These are phyloP conservation scores for Juglanconis oblonga DNA, from an alignment of 2,329 filamentous ascomycete genomes.

Conservation along the genomic window DNA sequence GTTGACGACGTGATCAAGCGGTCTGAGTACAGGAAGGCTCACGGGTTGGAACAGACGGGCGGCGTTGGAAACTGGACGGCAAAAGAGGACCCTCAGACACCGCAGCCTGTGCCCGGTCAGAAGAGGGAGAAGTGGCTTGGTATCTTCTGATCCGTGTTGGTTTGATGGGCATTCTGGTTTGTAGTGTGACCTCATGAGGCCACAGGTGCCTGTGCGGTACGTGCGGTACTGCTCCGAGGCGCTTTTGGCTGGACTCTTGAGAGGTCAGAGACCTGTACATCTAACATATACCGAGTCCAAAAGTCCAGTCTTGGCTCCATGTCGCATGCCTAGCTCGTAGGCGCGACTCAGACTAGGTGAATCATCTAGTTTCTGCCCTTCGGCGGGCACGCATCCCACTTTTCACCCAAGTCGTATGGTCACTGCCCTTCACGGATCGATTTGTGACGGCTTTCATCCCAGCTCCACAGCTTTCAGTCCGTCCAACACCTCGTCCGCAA, in stretches of 20 bases:
- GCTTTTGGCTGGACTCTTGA: no score
- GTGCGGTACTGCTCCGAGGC: no score
- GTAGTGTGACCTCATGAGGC: conserved; percentile 27
- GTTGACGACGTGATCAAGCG: conserved; percentile 88
- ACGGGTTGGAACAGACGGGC: conserved; percentile 69
- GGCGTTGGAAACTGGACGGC: conserved; percentile 39
- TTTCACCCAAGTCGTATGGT: background rate
- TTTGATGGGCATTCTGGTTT: background rate
- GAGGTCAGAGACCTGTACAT: no score
- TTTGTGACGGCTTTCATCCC: conserved; percentile 53
- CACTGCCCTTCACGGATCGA: conserved; percentile 6
- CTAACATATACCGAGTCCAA: no score
- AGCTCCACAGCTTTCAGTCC: conserved; percentile 75
- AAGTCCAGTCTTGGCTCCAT: background rate
- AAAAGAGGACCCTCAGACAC: conserved; percentile 19
- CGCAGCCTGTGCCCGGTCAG: conserved; percentile 28
- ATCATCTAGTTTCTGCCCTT: conserved; percentile 11
- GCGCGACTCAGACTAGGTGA: conserved; percentile 8
- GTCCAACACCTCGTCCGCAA: conserved; percentile 82
- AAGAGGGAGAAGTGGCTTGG: conserved; percentile 62
- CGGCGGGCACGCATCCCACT: background rate
- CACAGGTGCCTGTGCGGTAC: background rate
- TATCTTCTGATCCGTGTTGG: conserved; percentile 59
- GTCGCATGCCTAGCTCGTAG: background rate
- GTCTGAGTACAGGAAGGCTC: conserved; percentile 77